Conservation (phyloP, 768 basidiomycete genomes). For the Mycena rebaudengoi region DNA sequence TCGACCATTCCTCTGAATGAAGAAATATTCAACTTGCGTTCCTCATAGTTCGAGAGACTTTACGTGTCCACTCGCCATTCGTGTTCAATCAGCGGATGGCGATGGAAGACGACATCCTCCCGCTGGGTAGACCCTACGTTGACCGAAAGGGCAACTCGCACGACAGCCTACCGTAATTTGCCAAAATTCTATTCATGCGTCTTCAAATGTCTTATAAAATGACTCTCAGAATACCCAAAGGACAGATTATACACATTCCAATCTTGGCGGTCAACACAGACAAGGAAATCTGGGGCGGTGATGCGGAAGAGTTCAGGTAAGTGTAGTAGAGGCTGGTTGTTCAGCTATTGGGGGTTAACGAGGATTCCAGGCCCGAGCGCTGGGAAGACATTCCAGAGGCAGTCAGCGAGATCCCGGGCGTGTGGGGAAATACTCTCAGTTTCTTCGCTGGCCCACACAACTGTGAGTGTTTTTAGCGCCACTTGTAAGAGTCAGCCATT, state of each 20-base stretch:
- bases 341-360: background rate
- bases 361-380: slow-evolving; percentile 66
- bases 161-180: slow-evolving; percentile 40
- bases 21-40: background rate
- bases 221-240: slow-evolving; percentile 48
- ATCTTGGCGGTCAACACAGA: slow-evolving; percentile 61
- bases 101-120: slow-evolving; percentile 61
- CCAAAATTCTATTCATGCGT: background rate
- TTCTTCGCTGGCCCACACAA: slow-evolving; percentile 62
- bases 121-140: slow-evolving; percentile 54
- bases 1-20: too few relatives aligned
- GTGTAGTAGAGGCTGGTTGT: slow-evolving; percentile 13
- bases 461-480: background rate
- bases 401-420: slow-evolving; percentile 58
- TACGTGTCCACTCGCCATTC: slow-evolving; percentile 66
- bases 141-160: slow-evolving; percentile 52
- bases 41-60: slow-evolving; percentile 64
- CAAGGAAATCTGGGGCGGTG: slow-evolving; percentile 67
- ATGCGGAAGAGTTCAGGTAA: slow-evolving; percentile 68
- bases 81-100: slow-evolving; percentile 52
- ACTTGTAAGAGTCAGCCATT: background rate
- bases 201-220: background rate
- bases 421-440: slow-evolving; percentile 66
- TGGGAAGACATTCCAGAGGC: slow-evolving; percentile 61
- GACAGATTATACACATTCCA: slow-evolving; percentile 56